phyloP scores from a whole-genome alignment of 495 filamentous ascomycete genomes.

The Neurospora discreta region DNA sequence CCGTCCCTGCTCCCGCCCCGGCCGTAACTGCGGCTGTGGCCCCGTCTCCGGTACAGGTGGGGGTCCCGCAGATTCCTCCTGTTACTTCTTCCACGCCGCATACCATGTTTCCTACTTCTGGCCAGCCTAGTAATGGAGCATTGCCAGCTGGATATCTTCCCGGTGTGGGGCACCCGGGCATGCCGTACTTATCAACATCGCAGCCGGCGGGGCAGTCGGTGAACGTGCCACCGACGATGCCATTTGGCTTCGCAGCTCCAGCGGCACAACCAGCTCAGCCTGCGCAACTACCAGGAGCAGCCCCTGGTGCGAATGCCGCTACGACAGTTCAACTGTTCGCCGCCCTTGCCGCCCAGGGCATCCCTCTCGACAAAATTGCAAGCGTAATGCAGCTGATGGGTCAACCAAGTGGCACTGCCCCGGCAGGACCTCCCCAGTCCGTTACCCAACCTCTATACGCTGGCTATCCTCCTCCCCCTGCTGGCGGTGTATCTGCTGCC shows the following conservation, averaged over 20 bases:
- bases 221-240: slow-evolving; percentile 45
- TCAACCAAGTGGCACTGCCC: slow-evolving; percentile 12
- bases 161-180: slow-evolving; percentile 9
- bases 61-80: not conserved
- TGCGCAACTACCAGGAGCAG: slow-evolving; percentile 28
- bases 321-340: slow-evolving; percentile 39
- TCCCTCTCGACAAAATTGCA: slow-evolving; percentile 35
- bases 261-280: slow-evolving; percentile 4
- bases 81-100: slow-evolving; percentile 6
- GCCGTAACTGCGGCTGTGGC: slow-evolving; percentile 12
- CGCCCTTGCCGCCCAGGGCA: slow-evolving; percentile 32
- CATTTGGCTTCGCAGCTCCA: slow-evolving; percentile 21
- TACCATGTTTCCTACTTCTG: slow-evolving; percentile 8
- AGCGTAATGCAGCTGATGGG: slow-evolving; percentile 34
- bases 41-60: slow-evolving; percentile 6
- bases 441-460: slow-evolving; percentile 15
- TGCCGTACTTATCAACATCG: slow-evolving; percentile 18
- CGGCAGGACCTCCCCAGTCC: slow-evolving; percentile 7
- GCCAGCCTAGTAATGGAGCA: slow-evolving; percentile 11
- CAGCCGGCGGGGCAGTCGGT: slow-evolving; percentile 41
- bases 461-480: slow-evolving; percentile 18
- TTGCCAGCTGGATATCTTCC: slow-evolving; percentile 7
- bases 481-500: slow-evolving; percentile 16
- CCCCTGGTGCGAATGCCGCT: slow-evolving; percentile 21
- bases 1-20: slow-evolving; percentile 30